Evolutionary conservation across 805 yeast genomes (phyloP), one percentile per base, ranked within the genome.

Genomic region (Teunomyces gatunensis): DNA sequence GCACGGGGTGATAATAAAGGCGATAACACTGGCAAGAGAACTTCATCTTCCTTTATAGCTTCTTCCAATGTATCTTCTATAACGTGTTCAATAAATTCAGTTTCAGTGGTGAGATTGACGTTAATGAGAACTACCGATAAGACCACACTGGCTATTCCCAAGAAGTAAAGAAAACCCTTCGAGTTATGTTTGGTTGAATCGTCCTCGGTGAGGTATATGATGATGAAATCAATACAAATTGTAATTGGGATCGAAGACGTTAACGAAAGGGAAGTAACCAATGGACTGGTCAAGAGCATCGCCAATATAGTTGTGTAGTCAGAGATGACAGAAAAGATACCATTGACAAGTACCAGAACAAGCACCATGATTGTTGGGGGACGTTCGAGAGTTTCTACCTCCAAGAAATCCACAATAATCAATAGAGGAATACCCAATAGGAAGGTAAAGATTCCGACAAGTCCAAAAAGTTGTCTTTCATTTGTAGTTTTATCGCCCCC

Each of bases 181-280:
- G 70, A 55, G 33, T 55, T 60, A 5, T 51, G 48, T 25, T 46
- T 15, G 42, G 50, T 5, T 46, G 41, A 47, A 18, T 49, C 45
- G 44, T 49, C 56, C 6, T 60, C 69, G 0, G 58, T 48, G 10
- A 63, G n/a, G 17, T 51, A 54, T 35, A 69, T 52, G 6, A 69
- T 56, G 12, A 74, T 52, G 51, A 71, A 77, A 54, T 79, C 84
- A 42, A 77, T 66, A 45, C 75, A 67, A 54, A 79, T 75, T 25
- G 78, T 75, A 20, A 79, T 65, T 3, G 84, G 84, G 30, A 79
- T 77, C 0, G 78, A 74, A 0, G 80, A 69, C 0, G 83, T 77
- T 30, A 79, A 59, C 3, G 82, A 77, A 33, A 79, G 63, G 3
- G 82, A 69, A 2, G 80, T 73, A 12, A 78, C 71, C 47, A 79